Conservation (phyloP, 257 asterid species). For the Leptodermis oblonga region DNA sequence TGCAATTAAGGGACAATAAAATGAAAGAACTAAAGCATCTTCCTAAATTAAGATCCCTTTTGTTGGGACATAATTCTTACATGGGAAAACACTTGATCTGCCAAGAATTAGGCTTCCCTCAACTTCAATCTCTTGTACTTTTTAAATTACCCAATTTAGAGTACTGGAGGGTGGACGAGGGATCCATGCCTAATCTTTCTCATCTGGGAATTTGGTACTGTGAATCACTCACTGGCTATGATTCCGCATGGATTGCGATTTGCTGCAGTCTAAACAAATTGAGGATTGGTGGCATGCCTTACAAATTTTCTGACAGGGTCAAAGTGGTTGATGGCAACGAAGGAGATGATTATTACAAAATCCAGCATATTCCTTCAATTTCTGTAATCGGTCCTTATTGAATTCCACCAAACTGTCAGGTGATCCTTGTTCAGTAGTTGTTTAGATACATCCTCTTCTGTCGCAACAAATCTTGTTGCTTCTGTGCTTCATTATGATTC, state of each 20-base stretch:
- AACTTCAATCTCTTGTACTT: neutral
- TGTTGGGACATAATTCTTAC: neutral
- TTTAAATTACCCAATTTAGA: neutral
- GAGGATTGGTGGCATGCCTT: neutral
- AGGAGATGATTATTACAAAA: too few species aligned
- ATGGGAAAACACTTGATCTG: neutral
- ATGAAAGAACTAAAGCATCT: neutral
- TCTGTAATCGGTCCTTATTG: too few species aligned
- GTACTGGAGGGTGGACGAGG: too few species aligned
- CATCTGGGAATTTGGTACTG: too few species aligned
- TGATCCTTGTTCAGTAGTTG: too few species aligned
- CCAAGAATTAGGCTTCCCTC: constrained; percentile 7
- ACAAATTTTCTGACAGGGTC: neutral
- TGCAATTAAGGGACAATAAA: neutral
- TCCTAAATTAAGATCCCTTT: neutral
- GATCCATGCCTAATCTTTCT: too few species aligned
- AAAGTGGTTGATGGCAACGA: neutral
- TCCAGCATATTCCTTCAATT: too few species aligned
- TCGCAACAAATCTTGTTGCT: too few species aligned
- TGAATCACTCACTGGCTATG: neutral
- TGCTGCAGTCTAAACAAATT: neutral
- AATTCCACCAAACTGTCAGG: too few species aligned
- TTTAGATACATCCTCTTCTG: too few species aligned
- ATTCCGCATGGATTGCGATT: neutral
- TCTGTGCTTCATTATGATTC: too few species aligned